Evolutionary conservation across 352 stramenopile species (phyloP).

Genomic region (Phytophthora macrochlamydospora): DNA sequence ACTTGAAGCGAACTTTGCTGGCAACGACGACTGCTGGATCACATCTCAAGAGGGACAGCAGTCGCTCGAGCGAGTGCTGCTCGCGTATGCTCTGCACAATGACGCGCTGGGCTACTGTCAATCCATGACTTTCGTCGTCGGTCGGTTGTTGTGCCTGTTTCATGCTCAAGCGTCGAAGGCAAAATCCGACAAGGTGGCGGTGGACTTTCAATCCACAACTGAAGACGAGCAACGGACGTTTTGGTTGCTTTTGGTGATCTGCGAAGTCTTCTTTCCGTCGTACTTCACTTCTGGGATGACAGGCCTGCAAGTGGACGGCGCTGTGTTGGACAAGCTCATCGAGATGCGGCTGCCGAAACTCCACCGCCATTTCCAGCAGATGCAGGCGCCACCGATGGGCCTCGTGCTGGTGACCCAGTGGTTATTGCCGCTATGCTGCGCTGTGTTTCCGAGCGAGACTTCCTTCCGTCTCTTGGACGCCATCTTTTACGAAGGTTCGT

Average conservation of each 20-base stretch:
- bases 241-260: conserved; percentile 62
- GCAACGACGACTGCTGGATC: conserved; percentile 65
- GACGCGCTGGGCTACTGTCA: conserved; percentile 86
- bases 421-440: conserved; percentile 69
- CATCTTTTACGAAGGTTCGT: conserved; percentile 57
- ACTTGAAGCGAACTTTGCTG: conserved; percentile 72
- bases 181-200: not conserved
- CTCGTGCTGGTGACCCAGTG: conserved; percentile 71
- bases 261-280: conserved; percentile 59
- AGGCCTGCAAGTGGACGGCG: conserved; percentile 58
- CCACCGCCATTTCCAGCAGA: conserved; percentile 57
- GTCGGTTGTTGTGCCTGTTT: conserved; percentile 70
- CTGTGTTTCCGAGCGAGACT: conserved; percentile 66
- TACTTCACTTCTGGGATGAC: conserved; percentile 76
- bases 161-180: conserved; percentile 7
- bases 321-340: conserved; percentile 60
- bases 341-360: conserved; percentile 56
- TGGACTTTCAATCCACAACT: not conserved
- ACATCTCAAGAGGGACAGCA: conserved; percentile 47
- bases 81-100: conserved; percentile 85
- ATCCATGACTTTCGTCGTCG: conserved; percentile 91
- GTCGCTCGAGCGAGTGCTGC: conserved; percentile 68
- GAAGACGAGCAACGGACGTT: conserved; percentile 57
- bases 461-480: conserved; percentile 69
- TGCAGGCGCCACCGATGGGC: conserved; percentile 57